Base-by-base conservation (phyloP, 2,329 filamentous ascomycete genomes). In the Botryotinia globosa region DNA sequence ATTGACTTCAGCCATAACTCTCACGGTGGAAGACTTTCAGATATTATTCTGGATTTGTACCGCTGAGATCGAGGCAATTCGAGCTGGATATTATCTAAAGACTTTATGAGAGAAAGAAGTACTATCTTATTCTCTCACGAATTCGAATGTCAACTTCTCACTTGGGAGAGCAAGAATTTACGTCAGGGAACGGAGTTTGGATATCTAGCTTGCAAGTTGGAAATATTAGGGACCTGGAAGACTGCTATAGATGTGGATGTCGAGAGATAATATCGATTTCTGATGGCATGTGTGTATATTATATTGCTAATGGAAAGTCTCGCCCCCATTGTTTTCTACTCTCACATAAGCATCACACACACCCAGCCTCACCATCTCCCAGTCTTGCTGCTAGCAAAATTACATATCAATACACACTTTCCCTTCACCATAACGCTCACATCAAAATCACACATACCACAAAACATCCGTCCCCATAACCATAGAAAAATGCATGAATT, bases 181-280 rank as follows among this genome's bases (percentile, higher is more conserved):
- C 3, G 1, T 34, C 4, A 39, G 9, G 12, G 9, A 10, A 39
- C 6, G 4, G 9, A 34, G 5, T 12, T n/a, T 2, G 12, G 25
- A 25, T 39, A 3, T 37, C 25, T 4, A 6, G 6, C 32, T 25
- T 37, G 20, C 4, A 16, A 0, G 2, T 39, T 39, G 20, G 20
- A 16, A 16, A 61, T n/a, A 5, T 1, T 25, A 37, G 20, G 58
- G 20, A 7, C 34, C 3, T 39, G 22, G 12, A 61, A 39, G 4
- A 37, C 34, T 25, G 18, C 32, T 9, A 37, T 37, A 3, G 8
- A 37, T 14, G 20, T 22, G 34, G 2, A 16, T 25, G 32, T 22
- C 10, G 2, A 37, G 58, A 61, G 1, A 25, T 25, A 12, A 22
- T 39, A 14, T 14, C 4, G 25, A 2, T 4, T 34, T 25, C 20